Base-by-base conservation (phyloP, 257 asterid species). In the Ehretia macrophylla region DNA sequence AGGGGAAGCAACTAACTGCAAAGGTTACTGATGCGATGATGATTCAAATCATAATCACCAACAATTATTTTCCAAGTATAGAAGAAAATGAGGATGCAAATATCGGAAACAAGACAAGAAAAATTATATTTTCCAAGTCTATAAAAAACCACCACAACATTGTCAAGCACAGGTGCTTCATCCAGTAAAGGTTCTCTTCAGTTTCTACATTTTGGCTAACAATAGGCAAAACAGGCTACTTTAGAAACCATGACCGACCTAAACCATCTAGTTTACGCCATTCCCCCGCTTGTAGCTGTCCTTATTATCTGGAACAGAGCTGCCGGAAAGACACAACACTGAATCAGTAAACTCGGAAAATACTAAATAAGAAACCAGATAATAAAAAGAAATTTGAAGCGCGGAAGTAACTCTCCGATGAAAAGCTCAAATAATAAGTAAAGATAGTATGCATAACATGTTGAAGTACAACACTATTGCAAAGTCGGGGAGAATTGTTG, bases 231-330 rank as follows among this genome's bases (percentile, higher is more conserved):
- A 32, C 67, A 49, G 60, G 32, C 51, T 17, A 14, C 20, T 14
- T 14, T 46, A 35, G 50, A 61, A 44, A 37, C 57, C 46, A 55
- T 18, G 22, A 62, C 46, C 35, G 22, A 62, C 46, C 35, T n/a
- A 17, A 37, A 39, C 17, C 6, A 5, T 53, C 23, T n/a, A 37
- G 59, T n/a, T 79, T 69, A 86, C 52, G 88, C 95, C 85, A 87
- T 70, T 66, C 97, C 95, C 60, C 96, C 95, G 37, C 90, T 87
- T 52, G 96, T 79, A 42, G 97, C 97, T 11, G 96, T 87, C 84
- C 97, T 79, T 76, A 90, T 87, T 55, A 90, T 87, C 88, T 90
- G 97, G 82, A 90, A 86, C 16, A 90, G 72, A 56, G 97, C 96
- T 88, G 94, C 32, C 17, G 50, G 46, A 60, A 39, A 5, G 47